Evolutionary conservation across 2,329 filamentous ascomycete genomes (phyloP).

Genomic region (Penicillium occitanis): DNA sequence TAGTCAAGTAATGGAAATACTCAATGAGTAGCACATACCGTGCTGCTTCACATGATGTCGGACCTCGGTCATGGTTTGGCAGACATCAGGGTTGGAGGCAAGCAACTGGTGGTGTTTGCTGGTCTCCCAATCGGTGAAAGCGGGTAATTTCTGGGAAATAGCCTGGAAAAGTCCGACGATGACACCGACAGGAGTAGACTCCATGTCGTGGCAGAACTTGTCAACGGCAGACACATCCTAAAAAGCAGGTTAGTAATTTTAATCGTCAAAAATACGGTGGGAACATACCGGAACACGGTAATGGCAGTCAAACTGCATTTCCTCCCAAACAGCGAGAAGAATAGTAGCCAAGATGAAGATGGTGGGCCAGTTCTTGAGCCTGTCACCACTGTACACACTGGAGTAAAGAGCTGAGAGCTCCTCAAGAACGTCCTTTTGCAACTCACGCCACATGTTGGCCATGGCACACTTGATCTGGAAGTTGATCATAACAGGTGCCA

Average conservation of each 20-base stretch:
- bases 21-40: constrained; percentile 60
- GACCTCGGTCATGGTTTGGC: constrained; percentile 95
- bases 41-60: constrained; percentile 89
- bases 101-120: constrained; percentile 85
- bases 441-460: constrained; percentile 96
- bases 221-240: constrained; percentile 75
- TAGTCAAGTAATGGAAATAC: constrained; percentile 1
- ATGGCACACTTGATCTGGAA: constrained; percentile 98
- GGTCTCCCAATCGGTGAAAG: constrained; percentile 92
- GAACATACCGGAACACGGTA: constrained; percentile 71
- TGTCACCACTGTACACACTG: constrained; percentile 96
- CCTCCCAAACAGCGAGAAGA: constrained; percentile 90
- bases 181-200: constrained; percentile 90
- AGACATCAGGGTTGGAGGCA: constrained; percentile 87
- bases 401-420: constrained; percentile 91
- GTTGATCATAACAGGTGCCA: constrained; percentile 98
- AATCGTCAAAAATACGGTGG: not conserved
- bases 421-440: constrained; percentile 93
- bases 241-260: not conserved
- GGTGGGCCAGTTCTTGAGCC: constrained; percentile 97
- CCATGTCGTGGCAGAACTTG: constrained; percentile 97
- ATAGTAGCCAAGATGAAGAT: constrained; percentile 97
- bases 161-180: constrained; percentile 96
- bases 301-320: constrained; percentile 98
- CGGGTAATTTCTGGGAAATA: constrained; percentile 92